Evolutionary conservation across 805 yeast genomes (phyloP).

Genomic region (Metschnikowia hibisci): DNA sequence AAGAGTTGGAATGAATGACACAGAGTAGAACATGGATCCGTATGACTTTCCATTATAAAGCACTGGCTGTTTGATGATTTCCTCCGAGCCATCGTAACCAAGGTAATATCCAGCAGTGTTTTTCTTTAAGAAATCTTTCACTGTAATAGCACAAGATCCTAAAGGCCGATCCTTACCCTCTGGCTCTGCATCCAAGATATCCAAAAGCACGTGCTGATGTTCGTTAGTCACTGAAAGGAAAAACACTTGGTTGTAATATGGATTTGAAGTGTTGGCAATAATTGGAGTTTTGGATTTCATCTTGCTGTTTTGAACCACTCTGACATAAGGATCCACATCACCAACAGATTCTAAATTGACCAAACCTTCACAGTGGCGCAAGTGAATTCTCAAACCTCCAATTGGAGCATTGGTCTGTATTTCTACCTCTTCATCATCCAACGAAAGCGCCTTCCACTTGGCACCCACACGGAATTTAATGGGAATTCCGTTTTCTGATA

Average conservation of each 20-base stretch:
- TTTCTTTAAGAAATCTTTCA: conserved; percentile 46
- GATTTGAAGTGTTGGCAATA: conserved; percentile 51
- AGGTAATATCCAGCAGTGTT: conserved; percentile 44
- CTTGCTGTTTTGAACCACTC: conserved; percentile 55
- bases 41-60: conserved; percentile 34
- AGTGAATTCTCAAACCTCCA: conserved; percentile 61
- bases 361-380: conserved; percentile 51
- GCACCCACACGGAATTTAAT: conserved; percentile 50
- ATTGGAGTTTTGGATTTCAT: conserved; percentile 52
- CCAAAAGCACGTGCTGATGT: conserved; percentile 55
- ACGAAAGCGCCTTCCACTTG: conserved; percentile 66
- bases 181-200: conserved; percentile 64
- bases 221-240: conserved; percentile 60
- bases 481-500: conserved; percentile 34
- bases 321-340: conserved; percentile 70
- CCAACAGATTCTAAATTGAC: conserved; percentile 64
- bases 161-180: conserved; percentile 60
- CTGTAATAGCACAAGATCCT: conserved; percentile 53
- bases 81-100: conserved; percentile 50
- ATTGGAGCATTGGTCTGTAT: conserved; percentile 53
- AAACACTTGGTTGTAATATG: conserved; percentile 54
- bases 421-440: conserved; percentile 45
- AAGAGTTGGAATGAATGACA: conserved; percentile 62
- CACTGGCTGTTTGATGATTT: conserved; percentile 43
- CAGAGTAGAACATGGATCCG: conserved; percentile 50